Percentiles rank a stretch among this genome's conserved stretches.
Evolutionary conservation across 495 filamentous ascomycete genomes (phyloP).

Genomic region (Hypoxylon perforatum): DNA sequence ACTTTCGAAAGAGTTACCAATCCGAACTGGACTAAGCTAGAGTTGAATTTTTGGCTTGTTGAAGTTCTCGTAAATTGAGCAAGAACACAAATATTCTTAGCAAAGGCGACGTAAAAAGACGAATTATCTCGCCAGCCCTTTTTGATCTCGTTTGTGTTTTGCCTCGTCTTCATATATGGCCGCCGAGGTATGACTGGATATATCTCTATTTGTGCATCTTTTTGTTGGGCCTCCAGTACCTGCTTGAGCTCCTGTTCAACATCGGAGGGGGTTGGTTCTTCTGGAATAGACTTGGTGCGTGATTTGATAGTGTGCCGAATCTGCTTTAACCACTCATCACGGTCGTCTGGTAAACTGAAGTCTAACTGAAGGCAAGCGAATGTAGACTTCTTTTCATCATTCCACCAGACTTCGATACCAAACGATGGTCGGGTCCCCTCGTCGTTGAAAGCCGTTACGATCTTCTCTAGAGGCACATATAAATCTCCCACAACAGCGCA

Average conservation of each 20-base stretch:
- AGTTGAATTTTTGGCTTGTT: slow-evolving; percentile 28
- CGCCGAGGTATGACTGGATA: slow-evolving; percentile 85
- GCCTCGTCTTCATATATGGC: slow-evolving; percentile 58
- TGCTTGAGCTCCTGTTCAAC: slow-evolving; percentile 72
- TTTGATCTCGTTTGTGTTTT: slow-evolving; percentile 56
- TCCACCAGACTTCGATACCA: slow-evolving; percentile 88
- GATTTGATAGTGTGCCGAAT: slow-evolving; percentile 71
- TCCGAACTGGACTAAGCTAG: slow-evolving; percentile 55
- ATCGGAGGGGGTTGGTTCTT: slow-evolving; percentile 67
- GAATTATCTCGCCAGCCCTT: slow-evolving; percentile 80
- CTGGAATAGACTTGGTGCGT: slow-evolving; percentile 55
- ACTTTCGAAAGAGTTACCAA: slow-evolving; percentile 78
- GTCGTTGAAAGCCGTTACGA: slow-evolving; percentile 81
- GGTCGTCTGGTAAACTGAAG: slow-evolving; percentile 76
- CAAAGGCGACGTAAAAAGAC: slow-evolving; percentile 87
- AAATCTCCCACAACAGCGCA: slow-evolving; percentile 25
- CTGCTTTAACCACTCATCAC: slow-evolving; percentile 77
- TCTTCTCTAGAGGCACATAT: slow-evolving; percentile 72
- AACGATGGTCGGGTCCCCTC: slow-evolving; percentile 83
- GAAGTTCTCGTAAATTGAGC: slow-evolving; percentile 74
- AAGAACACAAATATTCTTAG: slow-evolving; percentile 83
- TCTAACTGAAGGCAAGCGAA: slow-evolving; percentile 67
- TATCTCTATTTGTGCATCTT: slow-evolving; percentile 76
- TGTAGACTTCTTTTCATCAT: slow-evolving; percentile 68
- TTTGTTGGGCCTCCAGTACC: slow-evolving; percentile 71